These are phyloP conservation scores for Xanthoceras sorbifolium DNA, from an alignment of 345 rosid species.

Conservation along the genomic window DNA sequence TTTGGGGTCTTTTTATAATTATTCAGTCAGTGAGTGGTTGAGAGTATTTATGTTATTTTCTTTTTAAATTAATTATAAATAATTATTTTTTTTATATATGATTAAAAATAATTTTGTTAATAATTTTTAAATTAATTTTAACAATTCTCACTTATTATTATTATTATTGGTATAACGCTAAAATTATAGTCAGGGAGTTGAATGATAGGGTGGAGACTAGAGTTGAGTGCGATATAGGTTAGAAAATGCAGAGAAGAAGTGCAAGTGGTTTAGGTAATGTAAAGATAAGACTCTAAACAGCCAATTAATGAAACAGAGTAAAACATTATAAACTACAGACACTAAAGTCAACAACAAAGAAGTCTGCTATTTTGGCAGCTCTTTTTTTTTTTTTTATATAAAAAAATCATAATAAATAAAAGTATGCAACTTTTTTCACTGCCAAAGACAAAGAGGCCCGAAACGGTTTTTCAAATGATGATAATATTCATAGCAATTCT, in stretches of 20 bases:
- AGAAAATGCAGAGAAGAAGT: background rate
- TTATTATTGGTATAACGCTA: too few species aligned
- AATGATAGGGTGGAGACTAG: background rate
- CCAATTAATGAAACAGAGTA: background rate
- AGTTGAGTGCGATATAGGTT: background rate
- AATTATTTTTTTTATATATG: too few species aligned
- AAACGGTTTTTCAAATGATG: slow-evolving; percentile 24
- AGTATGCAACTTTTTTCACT: slow-evolving; percentile 1
- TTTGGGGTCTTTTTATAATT: too few species aligned
- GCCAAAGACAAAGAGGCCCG: slow-evolving; percentile 15
- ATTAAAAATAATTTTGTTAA: too few species aligned
- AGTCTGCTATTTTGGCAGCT: slow-evolving; percentile 30
- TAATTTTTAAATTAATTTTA: too few species aligned
- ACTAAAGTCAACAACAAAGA: slow-evolving; percentile 43
- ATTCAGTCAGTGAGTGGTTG: too few species aligned
- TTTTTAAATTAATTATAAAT: too few species aligned
- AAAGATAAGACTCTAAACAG: background rate
- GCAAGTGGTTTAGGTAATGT: background rate
- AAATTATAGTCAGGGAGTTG: too few species aligned
- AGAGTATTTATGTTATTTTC: too few species aligned
- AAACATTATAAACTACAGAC: slow-evolving; percentile 1
- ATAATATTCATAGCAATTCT: background rate
- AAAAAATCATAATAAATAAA: too few species aligned
- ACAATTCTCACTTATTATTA: too few species aligned
- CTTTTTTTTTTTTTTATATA: background rate